Evolutionary conservation across 441 rosid genomes (phyloP).

Genomic region (Codiaeum variegatum): DNA sequence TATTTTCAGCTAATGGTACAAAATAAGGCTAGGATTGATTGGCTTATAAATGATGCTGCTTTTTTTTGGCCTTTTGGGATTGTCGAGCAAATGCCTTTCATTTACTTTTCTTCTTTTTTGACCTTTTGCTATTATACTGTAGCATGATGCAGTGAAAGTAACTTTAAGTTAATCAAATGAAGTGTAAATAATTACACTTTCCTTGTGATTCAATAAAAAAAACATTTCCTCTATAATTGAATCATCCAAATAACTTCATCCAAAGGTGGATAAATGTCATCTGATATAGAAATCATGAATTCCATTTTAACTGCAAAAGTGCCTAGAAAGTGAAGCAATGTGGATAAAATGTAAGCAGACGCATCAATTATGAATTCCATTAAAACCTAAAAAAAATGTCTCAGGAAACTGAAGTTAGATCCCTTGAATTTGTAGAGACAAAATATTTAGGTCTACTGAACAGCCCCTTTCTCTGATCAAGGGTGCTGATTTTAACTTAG

Average conservation of each 20-base stretch:
- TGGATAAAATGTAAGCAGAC: background rate
- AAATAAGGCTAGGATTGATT: background rate
- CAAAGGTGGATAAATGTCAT: background rate
- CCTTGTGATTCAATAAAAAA: background rate
- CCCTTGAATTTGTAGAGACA: slow-evolving; percentile 1
- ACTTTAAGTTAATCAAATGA: background rate
- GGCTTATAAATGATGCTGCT: background rate
- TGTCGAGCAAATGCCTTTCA: background rate
- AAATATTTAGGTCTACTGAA: background rate
- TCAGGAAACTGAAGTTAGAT: slow-evolving; percentile 2
- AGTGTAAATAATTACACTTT: background rate
- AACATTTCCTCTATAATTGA: background rate
- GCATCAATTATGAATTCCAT: background rate
- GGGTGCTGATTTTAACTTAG: slow-evolving; percentile 6
- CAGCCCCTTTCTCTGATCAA: background rate
- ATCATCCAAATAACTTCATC: slow-evolving; percentile 2
- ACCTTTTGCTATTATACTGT: background rate
- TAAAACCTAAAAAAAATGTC: background rate
- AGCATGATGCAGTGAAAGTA: too few relatives aligned
- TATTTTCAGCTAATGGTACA: background rate
- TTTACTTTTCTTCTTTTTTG: background rate
- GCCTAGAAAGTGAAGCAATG: background rate
- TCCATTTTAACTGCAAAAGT: background rate
- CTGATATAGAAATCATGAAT: background rate
- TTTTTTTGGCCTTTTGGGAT: background rate